Evolutionary conservation across 192 early-diverging fungal species (phyloP), one percentile per base, ranked within the genome.

Genomic region (Spinellus fusiger): DNA sequence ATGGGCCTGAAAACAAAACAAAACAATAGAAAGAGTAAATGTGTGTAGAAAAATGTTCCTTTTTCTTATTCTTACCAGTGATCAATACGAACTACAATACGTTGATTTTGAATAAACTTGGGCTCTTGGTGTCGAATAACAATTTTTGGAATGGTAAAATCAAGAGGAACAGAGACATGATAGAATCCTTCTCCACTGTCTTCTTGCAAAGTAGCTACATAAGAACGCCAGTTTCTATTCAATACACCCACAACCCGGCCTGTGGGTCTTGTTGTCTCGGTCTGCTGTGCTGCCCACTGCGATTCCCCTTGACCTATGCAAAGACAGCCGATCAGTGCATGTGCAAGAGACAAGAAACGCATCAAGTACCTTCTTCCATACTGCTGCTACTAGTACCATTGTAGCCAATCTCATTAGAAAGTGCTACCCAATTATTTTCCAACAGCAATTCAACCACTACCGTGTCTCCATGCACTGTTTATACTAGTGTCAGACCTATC

Each of bases 1-100:
- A 69, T 68, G 5, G 84, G 81, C 86, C 70, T 74, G 37, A 25
- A n/a, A 59, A 49, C 1, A 59, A 22, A 15, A 59, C 25, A 22
- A 44, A 26, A 8, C 25, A 12, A 52, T 52, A 26, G 25, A 15
- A 38, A 54, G 20, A 33, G 38, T 38, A 54, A 49, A 31, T 10
- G 9, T 34, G 27, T 62, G 26, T 10, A 34, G 31, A 26, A 9
- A 0, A 49, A 27, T 8, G 3, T 29, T 28, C 18, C 27, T 28
- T 2, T 34, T 48, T 56, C 22, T 31, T 61, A 38, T 8, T 57
- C 16, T 58, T 68, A 68, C 79, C 89, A 91, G 26, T 74, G 77
- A 56, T 91, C 89, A 38, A 91, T 84, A 4, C 80, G 73, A 13
- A 91, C 87, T 33, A 89, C 86, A 59, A 91, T 86, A 50, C 88